phyloP scores from a whole-genome alignment of 176 grass and related monocot species.

The Paspalum notatum region DNA sequence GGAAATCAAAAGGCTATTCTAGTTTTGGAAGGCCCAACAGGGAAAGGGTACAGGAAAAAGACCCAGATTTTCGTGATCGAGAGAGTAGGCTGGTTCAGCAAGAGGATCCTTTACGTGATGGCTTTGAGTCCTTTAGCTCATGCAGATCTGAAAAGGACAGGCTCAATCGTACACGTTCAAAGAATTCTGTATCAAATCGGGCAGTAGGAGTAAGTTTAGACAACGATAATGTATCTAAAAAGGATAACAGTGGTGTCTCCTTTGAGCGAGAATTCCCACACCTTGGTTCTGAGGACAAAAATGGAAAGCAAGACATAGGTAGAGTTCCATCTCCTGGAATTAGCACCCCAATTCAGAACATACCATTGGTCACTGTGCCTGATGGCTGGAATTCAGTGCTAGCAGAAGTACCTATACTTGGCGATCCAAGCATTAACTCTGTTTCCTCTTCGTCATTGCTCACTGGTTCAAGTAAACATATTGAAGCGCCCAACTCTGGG shows the following conservation, averaged over 20 bases:
- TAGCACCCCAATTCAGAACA: conserved; percentile 64
- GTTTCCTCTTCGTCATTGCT: conserved; percentile 31
- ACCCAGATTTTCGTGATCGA: conserved; percentile 47
- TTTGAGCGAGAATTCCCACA: conserved; percentile 79
- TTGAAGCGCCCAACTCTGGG: conserved; percentile 30
- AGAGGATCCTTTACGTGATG: conserved; percentile 53
- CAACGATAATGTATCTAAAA: conserved; percentile 46
- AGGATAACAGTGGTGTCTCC: conserved; percentile 39
- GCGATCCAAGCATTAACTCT: conserved; percentile 45
- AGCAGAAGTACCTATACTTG: conserved; percentile 60
- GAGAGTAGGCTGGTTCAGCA: conserved; percentile 50
- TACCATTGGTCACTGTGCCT: conserved; percentile 38
- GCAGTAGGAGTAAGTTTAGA: conserved; percentile 48
- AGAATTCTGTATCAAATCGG: conserved; percentile 34
- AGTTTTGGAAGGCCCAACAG: conserved; percentile 68
- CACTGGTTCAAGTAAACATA: conserved; percentile 36
- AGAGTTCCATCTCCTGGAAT: conserved; percentile 67
- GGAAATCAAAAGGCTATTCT: conserved; percentile 61
- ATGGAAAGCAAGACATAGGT: conserved; percentile 51
- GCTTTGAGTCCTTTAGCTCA: conserved; percentile 55
- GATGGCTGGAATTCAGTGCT: conserved; percentile 66
- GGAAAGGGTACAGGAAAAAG: conserved; percentile 58
- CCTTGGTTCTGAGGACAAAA: conserved; percentile 64
- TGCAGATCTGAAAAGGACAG: conserved; percentile 63
- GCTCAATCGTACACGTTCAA: conserved; percentile 49